A percentile compares a stretch with the other conserved stretches of the same genome.
Conservation (phyloP, 2,329 filamentous ascomycete species). For the Massarina eburnea region DNA sequence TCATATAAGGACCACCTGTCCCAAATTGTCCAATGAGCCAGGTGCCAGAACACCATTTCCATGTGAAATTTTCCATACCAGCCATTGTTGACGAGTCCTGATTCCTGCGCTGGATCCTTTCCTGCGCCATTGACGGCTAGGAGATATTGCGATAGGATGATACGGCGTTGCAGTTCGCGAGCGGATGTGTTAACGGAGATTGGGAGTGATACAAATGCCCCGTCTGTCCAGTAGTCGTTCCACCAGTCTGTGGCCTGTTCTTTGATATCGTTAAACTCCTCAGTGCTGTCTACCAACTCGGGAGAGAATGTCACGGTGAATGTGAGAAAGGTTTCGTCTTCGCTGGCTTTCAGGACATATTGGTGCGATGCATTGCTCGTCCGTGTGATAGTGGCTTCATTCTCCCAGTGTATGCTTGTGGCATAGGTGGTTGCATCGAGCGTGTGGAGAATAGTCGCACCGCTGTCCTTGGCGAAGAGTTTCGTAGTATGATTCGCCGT, state of each 20-base stretch:
- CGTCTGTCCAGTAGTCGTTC: constrained; percentile 53
- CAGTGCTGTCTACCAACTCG: constrained; percentile 36
- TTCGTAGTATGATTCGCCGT: constrained; percentile 49
- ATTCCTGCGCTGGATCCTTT: constrained; percentile 51
- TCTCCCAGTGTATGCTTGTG: constrained; percentile 45
- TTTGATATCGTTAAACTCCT: constrained; percentile 25
- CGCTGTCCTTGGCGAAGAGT: constrained; percentile 27
- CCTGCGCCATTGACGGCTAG: constrained; percentile 56
- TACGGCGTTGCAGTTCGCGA: constrained; percentile 55
- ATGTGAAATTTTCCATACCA: constrained; percentile 62
- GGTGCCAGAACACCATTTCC: constrained; percentile 60
- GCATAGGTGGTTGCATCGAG: constrained; percentile 50
- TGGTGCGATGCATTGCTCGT: constrained; percentile 46
- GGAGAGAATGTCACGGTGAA: constrained; percentile 30
- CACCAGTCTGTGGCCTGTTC: constrained; percentile 48
- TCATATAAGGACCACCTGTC: constrained; percentile 49
- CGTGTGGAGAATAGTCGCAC: constrained; percentile 48
- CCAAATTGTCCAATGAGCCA: constrained; percentile 55
- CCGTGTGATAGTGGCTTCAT: constrained; percentile 31
- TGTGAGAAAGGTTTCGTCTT: constrained; percentile 24
- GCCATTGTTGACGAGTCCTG: constrained; percentile 55
- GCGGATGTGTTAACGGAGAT: constrained; percentile 43
- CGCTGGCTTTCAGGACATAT: constrained; percentile 43
- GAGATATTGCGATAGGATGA: constrained; percentile 57
- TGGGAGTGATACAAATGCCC: constrained; percentile 56